phyloP scores from a whole-genome alignment of 176 grass and related monocot genomes.

The Triticum dicoccoides region DNA sequence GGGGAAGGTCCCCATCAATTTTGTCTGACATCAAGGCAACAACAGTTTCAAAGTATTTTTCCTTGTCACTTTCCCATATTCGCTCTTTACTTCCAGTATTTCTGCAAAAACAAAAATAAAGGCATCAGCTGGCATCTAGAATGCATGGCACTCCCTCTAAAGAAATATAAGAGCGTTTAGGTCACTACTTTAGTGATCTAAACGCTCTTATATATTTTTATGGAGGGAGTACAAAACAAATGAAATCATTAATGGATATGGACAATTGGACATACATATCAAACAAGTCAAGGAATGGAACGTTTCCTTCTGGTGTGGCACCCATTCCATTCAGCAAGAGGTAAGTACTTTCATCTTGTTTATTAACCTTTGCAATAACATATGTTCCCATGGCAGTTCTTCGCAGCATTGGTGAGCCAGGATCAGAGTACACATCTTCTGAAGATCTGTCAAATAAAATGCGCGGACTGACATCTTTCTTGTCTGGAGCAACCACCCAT shows the following conservation, averaged over 20 bases:
- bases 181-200: too few species aligned
- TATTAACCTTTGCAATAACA: constrained; percentile 94
- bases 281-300: constrained; percentile 98
- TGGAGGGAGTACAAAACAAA: constrained; percentile 14
- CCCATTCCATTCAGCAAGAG: constrained; percentile 91
- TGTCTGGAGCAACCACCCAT: constrained; percentile 87
- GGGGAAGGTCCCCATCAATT: constrained; percentile 62
- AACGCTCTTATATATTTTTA: too few species aligned
- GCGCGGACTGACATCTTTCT: constrained; percentile 59
- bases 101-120: constrained; percentile 51
- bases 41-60: constrained; percentile 92
- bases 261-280: constrained; percentile 68
- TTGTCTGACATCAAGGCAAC: constrained; percentile 91
- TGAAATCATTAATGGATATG: not conserved
- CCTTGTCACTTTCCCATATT: constrained; percentile 98
- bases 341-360: constrained; percentile 72
- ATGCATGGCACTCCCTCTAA: too few species aligned
- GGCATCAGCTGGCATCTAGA: constrained; percentile 5
- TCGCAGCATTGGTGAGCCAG: constrained; percentile 92
- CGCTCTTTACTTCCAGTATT: constrained; percentile 90
- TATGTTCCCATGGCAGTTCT: constrained; percentile 87
- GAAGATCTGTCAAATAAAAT: constrained; percentile 97
- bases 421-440: constrained; percentile 98
- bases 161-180: too few species aligned
- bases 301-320: constrained; percentile 95